Evolutionary conservation across 306 rosid genomes (phyloP).

Genomic region (Lablab purpureus): DNA sequence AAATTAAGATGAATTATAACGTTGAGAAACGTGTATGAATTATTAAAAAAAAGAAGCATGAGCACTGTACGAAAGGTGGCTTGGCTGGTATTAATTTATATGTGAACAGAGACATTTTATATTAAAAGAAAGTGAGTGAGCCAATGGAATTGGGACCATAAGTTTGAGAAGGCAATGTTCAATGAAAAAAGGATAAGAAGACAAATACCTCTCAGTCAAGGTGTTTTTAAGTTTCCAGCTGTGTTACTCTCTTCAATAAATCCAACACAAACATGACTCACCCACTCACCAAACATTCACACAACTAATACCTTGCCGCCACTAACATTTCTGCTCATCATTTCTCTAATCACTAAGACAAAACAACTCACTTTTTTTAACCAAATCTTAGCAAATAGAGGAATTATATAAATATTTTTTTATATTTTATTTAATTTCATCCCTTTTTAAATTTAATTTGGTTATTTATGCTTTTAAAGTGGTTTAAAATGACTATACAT

Average conservation of each 20-base stretch:
- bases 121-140: background rate
- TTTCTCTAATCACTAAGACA: too few relatives aligned
- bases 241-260: background rate
- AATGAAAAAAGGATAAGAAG: constrained; percentile 15
- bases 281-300: background rate
- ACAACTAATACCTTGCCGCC: background rate
- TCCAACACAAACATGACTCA: background rate
- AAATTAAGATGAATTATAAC: too few relatives aligned
- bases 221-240: constrained; percentile 12
- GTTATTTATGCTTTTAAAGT: too few relatives aligned
- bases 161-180: constrained; percentile 36
- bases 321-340: background rate
- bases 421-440: too few relatives aligned
- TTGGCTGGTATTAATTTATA: background rate
- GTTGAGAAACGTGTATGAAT: too few relatives aligned
- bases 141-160: constrained; percentile 6
- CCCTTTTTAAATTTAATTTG: too few relatives aligned
- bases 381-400: too few relatives aligned
- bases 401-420: too few relatives aligned
- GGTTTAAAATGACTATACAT: too few relatives aligned
- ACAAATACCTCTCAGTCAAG: constrained; percentile 30
- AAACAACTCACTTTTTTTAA: too few relatives aligned
- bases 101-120: background rate
- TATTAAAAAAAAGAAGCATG: background rate
- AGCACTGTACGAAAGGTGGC: background rate